Evolutionary conservation across 2,329 filamentous ascomycete genomes (phyloP).

Genomic region (Cercospora sesami): DNA sequence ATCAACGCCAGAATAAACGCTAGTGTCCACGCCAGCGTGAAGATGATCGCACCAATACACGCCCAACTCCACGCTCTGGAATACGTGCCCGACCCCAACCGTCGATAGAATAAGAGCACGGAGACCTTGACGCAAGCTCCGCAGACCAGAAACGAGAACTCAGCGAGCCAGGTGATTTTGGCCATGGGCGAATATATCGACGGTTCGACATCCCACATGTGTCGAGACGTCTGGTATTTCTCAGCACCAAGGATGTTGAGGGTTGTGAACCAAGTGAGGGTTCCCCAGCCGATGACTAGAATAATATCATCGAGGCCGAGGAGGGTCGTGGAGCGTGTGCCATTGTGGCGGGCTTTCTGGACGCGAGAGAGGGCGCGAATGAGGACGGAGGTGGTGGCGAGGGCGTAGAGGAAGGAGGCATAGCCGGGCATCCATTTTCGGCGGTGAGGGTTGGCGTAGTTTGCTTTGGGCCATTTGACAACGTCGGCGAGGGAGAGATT

Average conservation of each 20-base stretch:
- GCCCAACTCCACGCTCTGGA: slow-evolving; percentile 38
- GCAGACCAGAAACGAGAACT: slow-evolving; percentile 38
- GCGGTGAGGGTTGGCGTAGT: slow-evolving; percentile 32
- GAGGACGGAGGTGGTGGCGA: slow-evolving; percentile 32
- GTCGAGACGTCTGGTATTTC: slow-evolving; percentile 37
- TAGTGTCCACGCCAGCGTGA: slow-evolving; percentile 43
- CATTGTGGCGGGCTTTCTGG: neutral
- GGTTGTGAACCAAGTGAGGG: slow-evolving; percentile 31
- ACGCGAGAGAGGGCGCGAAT: slow-evolving; percentile 32
- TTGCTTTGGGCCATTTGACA: slow-evolving; percentile 24
- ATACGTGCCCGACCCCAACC: slow-evolving; percentile 41
- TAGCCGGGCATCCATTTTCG: slow-evolving; percentile 38
- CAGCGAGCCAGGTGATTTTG: slow-evolving; percentile 38
- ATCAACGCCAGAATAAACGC: slow-evolving; percentile 38
- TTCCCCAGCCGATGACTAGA: slow-evolving; percentile 25
- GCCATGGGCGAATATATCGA: slow-evolving; percentile 27
- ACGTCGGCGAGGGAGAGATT: slow-evolving; percentile 12
- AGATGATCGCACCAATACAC: slow-evolving; percentile 37
- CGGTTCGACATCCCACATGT: slow-evolving; percentile 40
- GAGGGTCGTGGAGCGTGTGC: neutral
- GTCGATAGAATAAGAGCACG: slow-evolving; percentile 45
- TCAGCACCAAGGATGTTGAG: slow-evolving; percentile 29
- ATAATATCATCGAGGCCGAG: slow-evolving; percentile 13
- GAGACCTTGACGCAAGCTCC: slow-evolving; percentile 41
- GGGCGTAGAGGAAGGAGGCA: slow-evolving; percentile 30